phyloP scores from a whole-genome alignment of 2,329 filamentous ascomycete genomes.

The Fusarium odoratissimum region DNA sequence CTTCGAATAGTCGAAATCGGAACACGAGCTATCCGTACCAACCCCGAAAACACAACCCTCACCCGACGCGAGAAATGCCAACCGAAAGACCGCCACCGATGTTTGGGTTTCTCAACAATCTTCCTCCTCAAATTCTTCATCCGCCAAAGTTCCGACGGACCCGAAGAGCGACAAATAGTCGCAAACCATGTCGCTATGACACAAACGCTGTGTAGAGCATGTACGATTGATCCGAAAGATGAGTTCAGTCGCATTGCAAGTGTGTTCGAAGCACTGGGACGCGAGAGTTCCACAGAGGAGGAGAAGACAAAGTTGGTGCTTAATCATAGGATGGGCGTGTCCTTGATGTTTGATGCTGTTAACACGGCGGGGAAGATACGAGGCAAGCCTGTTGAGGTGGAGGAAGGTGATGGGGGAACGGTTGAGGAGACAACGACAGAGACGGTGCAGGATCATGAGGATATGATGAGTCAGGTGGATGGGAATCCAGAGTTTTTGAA shows the following conservation, averaged over 20 bases:
- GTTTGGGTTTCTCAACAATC: slow-evolving; percentile 25
- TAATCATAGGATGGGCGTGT: slow-evolving; percentile 34
- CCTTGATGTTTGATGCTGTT: slow-evolving; percentile 17
- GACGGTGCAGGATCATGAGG: neutral
- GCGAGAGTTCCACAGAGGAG: neutral
- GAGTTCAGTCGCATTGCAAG: slow-evolving; percentile 19
- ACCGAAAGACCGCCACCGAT: slow-evolving; percentile 33
- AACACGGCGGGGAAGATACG: slow-evolving; percentile 27
- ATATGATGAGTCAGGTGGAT: slow-evolving; percentile 1
- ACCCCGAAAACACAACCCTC: neutral
- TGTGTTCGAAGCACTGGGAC: slow-evolving; percentile 25
- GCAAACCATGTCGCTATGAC: slow-evolving; percentile 28
- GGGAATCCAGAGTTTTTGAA: slow-evolving; percentile 4
- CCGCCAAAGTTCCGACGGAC: neutral
- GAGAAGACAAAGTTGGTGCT: slow-evolving; percentile 5
- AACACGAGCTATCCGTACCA: neutral
- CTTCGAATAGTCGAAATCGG: slow-evolving; percentile 26
- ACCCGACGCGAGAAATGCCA: slow-evolving; percentile 14
- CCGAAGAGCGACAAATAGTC: slow-evolving; percentile 21
- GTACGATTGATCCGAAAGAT: slow-evolving; percentile 11
- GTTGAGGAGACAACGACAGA: neutral
- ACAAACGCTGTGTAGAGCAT: slow-evolving; percentile 14
- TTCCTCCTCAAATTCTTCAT: slow-evolving; percentile 37
- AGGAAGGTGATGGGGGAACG: neutral
- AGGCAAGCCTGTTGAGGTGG: slow-evolving; percentile 14